phyloP scores from a whole-genome alignment of 2,329 filamentous ascomycete genomes.

The Leptographium flavum region DNA sequence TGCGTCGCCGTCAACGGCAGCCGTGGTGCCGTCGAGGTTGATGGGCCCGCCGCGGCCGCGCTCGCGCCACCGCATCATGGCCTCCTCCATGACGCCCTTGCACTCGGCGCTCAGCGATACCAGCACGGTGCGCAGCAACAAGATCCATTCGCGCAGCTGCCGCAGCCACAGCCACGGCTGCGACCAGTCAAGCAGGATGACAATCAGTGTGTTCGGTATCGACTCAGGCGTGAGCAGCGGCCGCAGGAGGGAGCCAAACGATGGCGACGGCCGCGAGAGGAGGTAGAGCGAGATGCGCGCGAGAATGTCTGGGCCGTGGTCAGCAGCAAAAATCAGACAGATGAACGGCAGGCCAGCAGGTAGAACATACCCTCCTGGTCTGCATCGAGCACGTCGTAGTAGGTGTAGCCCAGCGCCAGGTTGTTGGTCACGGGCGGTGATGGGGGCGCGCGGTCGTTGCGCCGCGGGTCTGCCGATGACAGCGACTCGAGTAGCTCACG shows the following conservation, averaged over 20 bases:
- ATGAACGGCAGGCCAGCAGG: background rate
- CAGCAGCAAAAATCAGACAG: background rate
- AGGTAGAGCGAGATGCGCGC: conserved; percentile 82
- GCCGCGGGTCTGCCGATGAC: conserved; percentile 33
- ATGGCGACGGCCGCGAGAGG: conserved; percentile 68
- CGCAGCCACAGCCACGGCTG: conserved; percentile 87
- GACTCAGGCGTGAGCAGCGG: conserved; percentile 74
- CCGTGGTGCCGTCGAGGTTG: conserved; percentile 46
- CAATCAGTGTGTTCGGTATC: conserved; percentile 73
- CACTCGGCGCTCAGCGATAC: conserved; percentile 60
- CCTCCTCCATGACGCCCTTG: conserved; percentile 74
- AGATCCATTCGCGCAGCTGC: conserved; percentile 79
- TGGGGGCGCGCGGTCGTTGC: conserved; percentile 42
- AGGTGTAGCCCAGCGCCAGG: conserved; percentile 87
- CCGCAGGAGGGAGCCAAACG: conserved; percentile 69
- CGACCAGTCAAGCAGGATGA: conserved; percentile 90
- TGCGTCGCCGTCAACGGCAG: conserved; percentile 47
- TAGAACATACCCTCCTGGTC: conserved; percentile 72
- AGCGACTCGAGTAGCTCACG: conserved; percentile 64
- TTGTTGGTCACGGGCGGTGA: conserved; percentile 75
- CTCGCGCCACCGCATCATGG: conserved; percentile 68
- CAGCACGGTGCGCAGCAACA: conserved; percentile 65
- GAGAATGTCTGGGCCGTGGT: conserved; percentile 51
- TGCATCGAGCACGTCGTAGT: conserved; percentile 84
- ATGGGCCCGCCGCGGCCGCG: conserved; percentile 51